Base-by-base conservation (phyloP, 768 basidiomycete species). In the Arthromyces matolae region DNA sequence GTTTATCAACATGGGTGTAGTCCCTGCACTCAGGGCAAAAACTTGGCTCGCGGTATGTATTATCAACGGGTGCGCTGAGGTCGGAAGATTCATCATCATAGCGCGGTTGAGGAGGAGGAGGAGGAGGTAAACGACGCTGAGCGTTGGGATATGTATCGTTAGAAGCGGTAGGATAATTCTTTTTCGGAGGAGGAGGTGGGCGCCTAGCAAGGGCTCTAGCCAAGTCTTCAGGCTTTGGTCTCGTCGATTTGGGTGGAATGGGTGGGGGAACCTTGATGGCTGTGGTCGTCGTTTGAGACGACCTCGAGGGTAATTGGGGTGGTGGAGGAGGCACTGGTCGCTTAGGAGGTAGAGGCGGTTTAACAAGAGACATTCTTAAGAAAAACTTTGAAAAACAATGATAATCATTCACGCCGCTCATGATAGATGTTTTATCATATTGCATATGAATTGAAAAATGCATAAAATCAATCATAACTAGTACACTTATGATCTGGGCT, bases 401-500 rank as follows among this genome's bases (percentile, higher is more conserved):
- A n/a, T n/a, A n/a, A n/a, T n/a, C n/a, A n/a, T n/a, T n/a, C n/a
- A n/a, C n/a, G n/a, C n/a, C n/a, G n/a, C n/a, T n/a, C n/a, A n/a
- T n/a, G n/a, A n/a, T n/a, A n/a, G n/a, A n/a, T n/a, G n/a, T n/a
- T n/a, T n/a, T n/a, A n/a, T n/a, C n/a, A n/a, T n/a, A n/a, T n/a
- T 57, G 47, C 25, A 50, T 40, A 54, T 50, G 42, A 24, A 38
- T 43, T 51, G 50, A 46, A 27, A 53, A 29, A 40, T n/a, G 46
- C 32, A 47, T 42, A 48, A 36, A 53, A 49, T 34, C 42, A 45
- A 25, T 8, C 25, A 39, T 25, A 45, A 37, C 23, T 25, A 36
- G 36, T 41, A 33, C 47, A 22, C 58, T 70, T 67, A 76, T 68
- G 74, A 74, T 59, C 86, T 78, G 53, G 86, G 86, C 73, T 88